Base-by-base conservation (phyloP, 768 basidiomycete species). In the Termitomyces sp. region DNA sequence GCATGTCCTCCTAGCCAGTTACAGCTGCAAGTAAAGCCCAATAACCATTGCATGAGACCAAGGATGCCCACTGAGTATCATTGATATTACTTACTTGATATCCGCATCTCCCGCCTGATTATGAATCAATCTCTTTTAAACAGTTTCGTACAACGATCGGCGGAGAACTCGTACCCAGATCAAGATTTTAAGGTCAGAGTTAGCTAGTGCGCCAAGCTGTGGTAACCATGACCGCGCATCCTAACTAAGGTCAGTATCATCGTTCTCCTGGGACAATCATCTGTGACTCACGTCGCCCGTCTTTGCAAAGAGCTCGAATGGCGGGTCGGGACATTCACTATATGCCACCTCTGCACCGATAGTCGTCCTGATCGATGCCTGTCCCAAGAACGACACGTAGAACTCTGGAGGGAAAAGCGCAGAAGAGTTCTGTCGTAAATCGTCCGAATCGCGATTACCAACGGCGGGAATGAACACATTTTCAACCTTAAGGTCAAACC, bases 141-240 rank as follows among this genome's bases (percentile, higher is more conserved):
- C 28, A 28, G 28, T 28, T 28, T 28, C 12, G 32, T 20, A 4
- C 28, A 15, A 50, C 35, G 18, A 55, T 3, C 39, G 32, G 15
- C 16, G 3, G 42, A 15, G 24, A 65, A 13, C 40, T 62, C 57
- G 64, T 86, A 89, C 84, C 85, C 84, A 80, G 36, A 82, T 78
- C 12, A 81, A 69, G 11, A 78, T 74, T 55, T 76, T 76, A n/a
- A 78, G 67, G 0, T 71, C 68, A 18, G 78, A 76, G 58, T 85
- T 74, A 0, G 77, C 84, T 0, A 85, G 68, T 0, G 73, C 78
- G 4, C 75, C 77, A 15, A 85, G 76, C 65, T 81, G 75, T 0
- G 84, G 84, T 5, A 86, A 73, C 58, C 77, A 74, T 3, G 83
- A 81, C 63, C 84, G 71, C n/a, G 85, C 84, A 67, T 84, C 84